Evolutionary conservation across 2,329 filamentous ascomycete species (phyloP).

Genomic region (Aspergillus melleus): DNA sequence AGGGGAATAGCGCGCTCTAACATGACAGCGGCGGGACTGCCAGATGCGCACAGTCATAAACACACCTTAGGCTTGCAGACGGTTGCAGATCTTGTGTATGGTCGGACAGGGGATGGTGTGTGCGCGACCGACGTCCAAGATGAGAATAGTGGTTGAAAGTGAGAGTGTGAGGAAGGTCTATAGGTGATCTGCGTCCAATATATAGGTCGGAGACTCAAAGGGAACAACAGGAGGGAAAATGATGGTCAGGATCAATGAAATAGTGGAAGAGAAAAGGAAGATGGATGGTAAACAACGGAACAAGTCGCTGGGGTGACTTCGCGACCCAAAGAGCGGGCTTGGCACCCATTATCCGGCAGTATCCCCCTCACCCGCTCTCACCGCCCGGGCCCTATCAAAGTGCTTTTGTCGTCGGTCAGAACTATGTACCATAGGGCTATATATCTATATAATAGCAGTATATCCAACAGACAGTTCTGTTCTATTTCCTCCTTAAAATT

Average conservation of each 20-base stretch:
- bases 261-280: not conserved
- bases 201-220: not conserved
- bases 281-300: constrained; percentile 21
- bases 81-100: constrained; percentile 19
- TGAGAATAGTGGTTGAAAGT: not conserved
- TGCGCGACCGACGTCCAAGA: not conserved
- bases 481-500: too few species aligned
- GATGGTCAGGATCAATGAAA: not conserved
- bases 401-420: too few species aligned
- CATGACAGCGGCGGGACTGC: not conserved
- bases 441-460: too few species aligned
- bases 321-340: constrained; percentile 16
- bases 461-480: too few species aligned
- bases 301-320: constrained; percentile 28
- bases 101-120: constrained; percentile 13
- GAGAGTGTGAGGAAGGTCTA: not conserved
- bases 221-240: not conserved
- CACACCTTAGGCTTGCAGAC: constrained; percentile 18
- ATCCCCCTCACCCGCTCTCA: not conserved
- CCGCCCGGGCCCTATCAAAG: not conserved
- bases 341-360: constrained; percentile 5
- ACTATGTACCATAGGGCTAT: too few species aligned
- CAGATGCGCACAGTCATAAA: not conserved
- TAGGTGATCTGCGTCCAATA: not conserved
- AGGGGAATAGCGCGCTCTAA: not conserved